Percentiles rank a stretch among this genome's conserved stretches.
Conservation (phyloP, 305 asterid genomes). For the Solanum hybrid region DNA sequence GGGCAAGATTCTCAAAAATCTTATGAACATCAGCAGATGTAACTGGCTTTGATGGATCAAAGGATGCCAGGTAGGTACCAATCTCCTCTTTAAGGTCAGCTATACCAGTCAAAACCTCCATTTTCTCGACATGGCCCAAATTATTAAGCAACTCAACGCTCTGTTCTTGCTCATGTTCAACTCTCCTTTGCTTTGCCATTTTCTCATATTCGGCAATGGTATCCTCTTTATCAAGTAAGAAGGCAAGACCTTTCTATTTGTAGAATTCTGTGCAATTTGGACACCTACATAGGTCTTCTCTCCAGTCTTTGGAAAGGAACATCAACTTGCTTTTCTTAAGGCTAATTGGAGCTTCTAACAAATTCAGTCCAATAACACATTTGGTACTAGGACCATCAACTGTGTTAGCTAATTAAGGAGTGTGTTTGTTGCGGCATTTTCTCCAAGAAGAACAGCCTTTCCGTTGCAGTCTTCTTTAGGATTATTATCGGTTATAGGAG, state of each 20-base stretch:
- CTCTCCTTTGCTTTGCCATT: slow-evolving; percentile 74
- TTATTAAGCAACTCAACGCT: slow-evolving; percentile 63
- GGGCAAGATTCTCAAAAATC: slow-evolving; percentile 85
- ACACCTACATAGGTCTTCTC: slow-evolving; percentile 71
- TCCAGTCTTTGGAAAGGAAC: slow-evolving; percentile 74
- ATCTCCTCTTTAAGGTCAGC: slow-evolving; percentile 84
- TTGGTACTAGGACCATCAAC: slow-evolving; percentile 36
- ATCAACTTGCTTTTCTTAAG: slow-evolving; percentile 35
- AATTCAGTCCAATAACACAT: slow-evolving; percentile 43
- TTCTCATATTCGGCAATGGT: slow-evolving; percentile 85
- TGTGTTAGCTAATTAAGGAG: slow-evolving; percentile 13
- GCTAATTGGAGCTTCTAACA: slow-evolving; percentile 28
- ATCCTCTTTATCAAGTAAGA: slow-evolving; percentile 79
- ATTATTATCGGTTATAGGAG: slow-evolving; percentile 13
- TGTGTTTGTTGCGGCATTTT: slow-evolving; percentile 7
- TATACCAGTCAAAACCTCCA: slow-evolving; percentile 69
- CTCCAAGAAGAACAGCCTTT: slow-evolving; percentile 14
- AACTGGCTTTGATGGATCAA: slow-evolving; percentile 69
- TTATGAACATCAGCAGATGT: slow-evolving; percentile 80
- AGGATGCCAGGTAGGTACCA: slow-evolving; percentile 58
- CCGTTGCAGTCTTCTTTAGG: background rate
- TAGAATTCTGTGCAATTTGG: slow-evolving; percentile 48
- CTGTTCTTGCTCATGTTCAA: slow-evolving; percentile 64
- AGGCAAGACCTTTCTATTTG: slow-evolving; percentile 44
- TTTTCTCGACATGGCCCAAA: slow-evolving; percentile 73